Conservation (phyloP, 192 early-diverging fungal genomes). For the Backusella tarrabulga region DNA sequence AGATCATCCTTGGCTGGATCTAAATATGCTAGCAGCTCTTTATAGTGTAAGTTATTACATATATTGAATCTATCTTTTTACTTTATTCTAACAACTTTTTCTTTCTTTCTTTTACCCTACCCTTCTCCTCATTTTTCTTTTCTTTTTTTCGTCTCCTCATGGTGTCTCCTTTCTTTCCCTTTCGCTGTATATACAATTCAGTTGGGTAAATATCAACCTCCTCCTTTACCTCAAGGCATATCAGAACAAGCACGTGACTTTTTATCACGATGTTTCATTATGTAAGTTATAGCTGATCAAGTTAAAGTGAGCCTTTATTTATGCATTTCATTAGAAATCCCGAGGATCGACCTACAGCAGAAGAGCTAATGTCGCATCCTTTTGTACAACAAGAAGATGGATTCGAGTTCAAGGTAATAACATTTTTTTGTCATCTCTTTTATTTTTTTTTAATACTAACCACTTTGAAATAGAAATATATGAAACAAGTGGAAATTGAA, state of each 20-base stretch:
- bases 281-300: conserved; percentile 42
- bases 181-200: not conserved
- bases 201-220: conserved; percentile 70
- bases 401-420: conserved; percentile 50
- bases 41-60: conserved; percentile 49
- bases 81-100: not conserved
- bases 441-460: not conserved
- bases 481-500: conserved; percentile 15
- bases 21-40: conserved; percentile 50
- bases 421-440: not conserved
- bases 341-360: conserved; percentile 74
- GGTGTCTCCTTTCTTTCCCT: not conserved
- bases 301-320: not conserved
- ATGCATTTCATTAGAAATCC: conserved; percentile 50
- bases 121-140: not conserved
- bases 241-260: conserved; percentile 70
- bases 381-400: conserved; percentile 63
- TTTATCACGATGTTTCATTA: conserved; percentile 72
- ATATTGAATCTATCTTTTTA: conserved; percentile 35
- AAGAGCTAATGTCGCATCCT: conserved; percentile 61
- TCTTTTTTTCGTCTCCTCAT: not conserved
- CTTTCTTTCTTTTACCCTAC: not conserved
- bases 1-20: conserved; percentile 68
- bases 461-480: conserved; percentile 12
- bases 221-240: conserved; percentile 76